Evolutionary conservation across 768 basidiomycete species (phyloP).

Genomic region (Clavaria fumosa): DNA sequence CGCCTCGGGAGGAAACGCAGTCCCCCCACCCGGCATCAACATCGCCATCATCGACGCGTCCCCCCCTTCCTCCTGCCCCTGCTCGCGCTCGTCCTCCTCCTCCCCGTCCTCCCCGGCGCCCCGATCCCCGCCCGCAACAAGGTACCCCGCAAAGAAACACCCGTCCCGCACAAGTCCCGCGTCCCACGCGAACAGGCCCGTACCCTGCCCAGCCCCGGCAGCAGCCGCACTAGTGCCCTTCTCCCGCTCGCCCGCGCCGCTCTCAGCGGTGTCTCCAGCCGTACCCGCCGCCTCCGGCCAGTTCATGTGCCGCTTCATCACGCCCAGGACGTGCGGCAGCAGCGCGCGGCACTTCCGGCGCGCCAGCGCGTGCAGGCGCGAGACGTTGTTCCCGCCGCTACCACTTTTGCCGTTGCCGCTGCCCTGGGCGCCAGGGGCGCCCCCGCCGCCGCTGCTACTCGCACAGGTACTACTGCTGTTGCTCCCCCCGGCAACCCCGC

Average conservation of each 20-base stretch:
- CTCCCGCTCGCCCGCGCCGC: too few relatives aligned
- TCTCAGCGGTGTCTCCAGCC: too few relatives aligned
- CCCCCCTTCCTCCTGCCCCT: conserved; percentile 9
- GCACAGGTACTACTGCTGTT: too few relatives aligned
- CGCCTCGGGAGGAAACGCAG: too few relatives aligned
- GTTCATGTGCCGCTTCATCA: conserved; percentile 37
- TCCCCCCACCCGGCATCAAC: too few relatives aligned
- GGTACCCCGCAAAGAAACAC: conserved; percentile 72
- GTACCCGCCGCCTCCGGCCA: too few relatives aligned
- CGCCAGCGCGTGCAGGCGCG: conserved; percentile 33
- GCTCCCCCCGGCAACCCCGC: too few relatives aligned
- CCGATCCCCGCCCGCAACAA: conserved; percentile 49
- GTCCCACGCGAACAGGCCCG: conserved; percentile 68
- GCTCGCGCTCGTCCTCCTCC: background rate
- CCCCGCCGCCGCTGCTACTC: too few relatives aligned
- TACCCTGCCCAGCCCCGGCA: conserved; percentile 17
- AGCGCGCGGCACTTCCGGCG: conserved; percentile 33
- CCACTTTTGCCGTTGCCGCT: too few relatives aligned
- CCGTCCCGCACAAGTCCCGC: conserved; percentile 78
- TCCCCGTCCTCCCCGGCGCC: conserved; percentile 21
- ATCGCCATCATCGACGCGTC: conserved; percentile 14
- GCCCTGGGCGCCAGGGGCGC: too few relatives aligned
- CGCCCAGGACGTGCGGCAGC: conserved; percentile 34
- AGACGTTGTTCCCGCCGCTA: too few relatives aligned
- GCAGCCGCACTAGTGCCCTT: too few relatives aligned